Conservation (phyloP, 2,329 filamentous ascomycete species). For the Teratosphaeria destructans region DNA sequence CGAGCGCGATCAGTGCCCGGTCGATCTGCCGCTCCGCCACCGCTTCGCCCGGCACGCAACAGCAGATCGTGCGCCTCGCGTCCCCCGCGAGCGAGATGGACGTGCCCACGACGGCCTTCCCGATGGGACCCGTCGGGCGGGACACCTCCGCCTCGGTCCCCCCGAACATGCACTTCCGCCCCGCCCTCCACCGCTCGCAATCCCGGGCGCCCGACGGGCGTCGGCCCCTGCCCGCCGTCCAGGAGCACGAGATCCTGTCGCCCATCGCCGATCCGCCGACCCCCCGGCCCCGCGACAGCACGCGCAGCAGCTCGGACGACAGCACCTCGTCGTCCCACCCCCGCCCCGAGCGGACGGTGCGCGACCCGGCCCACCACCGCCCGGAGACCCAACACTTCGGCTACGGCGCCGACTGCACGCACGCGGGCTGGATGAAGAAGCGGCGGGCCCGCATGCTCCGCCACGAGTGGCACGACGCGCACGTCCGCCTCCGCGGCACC, state of each 20-base stretch:
- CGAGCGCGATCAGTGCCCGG: constrained; percentile 21
- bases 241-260: constrained; percentile 41
- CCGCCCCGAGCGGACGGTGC: constrained; percentile 3
- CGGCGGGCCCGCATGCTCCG: constrained; percentile 80
- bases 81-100: constrained; percentile 89
- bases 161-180: constrained; percentile 75
- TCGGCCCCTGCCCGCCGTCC: constrained; percentile 59
- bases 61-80: constrained; percentile 54
- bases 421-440: constrained; percentile 90
- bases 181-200: constrained; percentile 25
- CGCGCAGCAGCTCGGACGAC: constrained; percentile 11
- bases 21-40: constrained; percentile 37
- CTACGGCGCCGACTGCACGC: constrained; percentile 31
- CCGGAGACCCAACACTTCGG: constrained; percentile 19
- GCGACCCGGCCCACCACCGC: constrained; percentile 24
- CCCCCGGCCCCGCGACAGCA: constrained; percentile 25
- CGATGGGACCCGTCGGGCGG: constrained; percentile 61
- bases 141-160: constrained; percentile 84
- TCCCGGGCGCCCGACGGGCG: constrained; percentile 34
- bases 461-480: constrained; percentile 88
- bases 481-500: constrained; percentile 65
- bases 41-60: constrained; percentile 37
- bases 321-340: background rate
- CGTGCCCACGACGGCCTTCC: constrained; percentile 66
- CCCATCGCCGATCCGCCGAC: constrained; percentile 22